Percentiles rank a stretch among this genome's conserved stretches.
phyloP scores from a whole-genome alignment of 352 stramenopile genomes.

The Globisporangium middletonii region DNA sequence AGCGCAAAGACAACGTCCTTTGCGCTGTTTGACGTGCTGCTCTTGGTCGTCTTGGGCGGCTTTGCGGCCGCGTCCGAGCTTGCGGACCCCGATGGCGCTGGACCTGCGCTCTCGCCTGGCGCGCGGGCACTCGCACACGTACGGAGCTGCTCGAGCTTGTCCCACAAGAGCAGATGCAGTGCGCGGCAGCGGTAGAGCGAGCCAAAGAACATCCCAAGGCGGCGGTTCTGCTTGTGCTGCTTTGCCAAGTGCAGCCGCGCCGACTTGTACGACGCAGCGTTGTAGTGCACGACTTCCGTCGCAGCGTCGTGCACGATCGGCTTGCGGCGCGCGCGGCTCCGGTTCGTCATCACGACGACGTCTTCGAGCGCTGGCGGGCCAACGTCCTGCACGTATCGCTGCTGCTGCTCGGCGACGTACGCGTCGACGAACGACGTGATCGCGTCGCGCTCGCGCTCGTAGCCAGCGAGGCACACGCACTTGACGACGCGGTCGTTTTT shows the following conservation, averaged over 20 bases:
- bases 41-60: background rate
- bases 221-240: conserved; percentile 63
- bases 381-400: conserved; percentile 52
- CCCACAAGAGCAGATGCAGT: conserved; percentile 65
- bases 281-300: conserved; percentile 65
- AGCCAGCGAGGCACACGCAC: conserved; percentile 54
- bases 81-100: too few species aligned
- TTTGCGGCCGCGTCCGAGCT: background rate
- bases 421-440: conserved; percentile 53
- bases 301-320: conserved; percentile 20
- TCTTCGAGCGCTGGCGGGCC: conserved; percentile 44
- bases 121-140: conserved; percentile 2
- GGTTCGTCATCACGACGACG: conserved; percentile 54
- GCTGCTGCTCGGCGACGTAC: conserved; percentile 61
- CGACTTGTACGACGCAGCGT: conserved; percentile 53
- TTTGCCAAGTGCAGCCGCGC: conserved; percentile 48
- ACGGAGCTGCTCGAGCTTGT: conserved; percentile 27
- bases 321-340: conserved; percentile 15
- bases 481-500: conserved; percentile 58
- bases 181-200: conserved; percentile 61
- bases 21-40: background rate
- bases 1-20: conserved; percentile 44
- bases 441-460: conserved; percentile 37
- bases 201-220: conserved; percentile 68
- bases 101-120: background rate